Conservation (phyloP, 495 filamentous ascomycete genomes). For the Echria macrotheca region DNA sequence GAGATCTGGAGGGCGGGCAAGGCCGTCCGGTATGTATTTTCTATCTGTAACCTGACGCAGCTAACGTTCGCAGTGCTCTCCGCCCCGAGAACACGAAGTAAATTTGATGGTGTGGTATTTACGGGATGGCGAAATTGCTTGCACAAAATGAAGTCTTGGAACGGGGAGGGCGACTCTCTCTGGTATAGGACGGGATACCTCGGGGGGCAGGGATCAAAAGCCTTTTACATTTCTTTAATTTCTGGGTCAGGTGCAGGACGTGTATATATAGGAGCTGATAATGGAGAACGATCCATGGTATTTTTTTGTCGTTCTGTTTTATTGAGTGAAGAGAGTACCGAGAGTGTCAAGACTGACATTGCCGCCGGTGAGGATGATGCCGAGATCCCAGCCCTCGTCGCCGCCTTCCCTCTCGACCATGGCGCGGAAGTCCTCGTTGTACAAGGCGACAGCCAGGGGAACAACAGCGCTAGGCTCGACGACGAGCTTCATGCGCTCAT, state of each 20-base stretch:
- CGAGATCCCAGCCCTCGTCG: conserved; percentile 77
- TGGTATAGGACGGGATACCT: conserved; percentile 18
- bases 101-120: conserved; percentile 18
- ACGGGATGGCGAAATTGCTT: conserved; percentile 13
- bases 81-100: conserved; percentile 92
- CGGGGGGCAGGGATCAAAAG: conserved; percentile 20
- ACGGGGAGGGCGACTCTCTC: background rate
- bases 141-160: conserved; percentile 17
- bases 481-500: conserved; percentile 88
- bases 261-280: conserved; percentile 24
- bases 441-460: conserved; percentile 74
- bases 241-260: conserved; percentile 15
- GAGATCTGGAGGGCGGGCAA: conserved; percentile 99
- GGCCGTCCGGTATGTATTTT: too few species aligned
- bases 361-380: conserved; percentile 81
- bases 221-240: conserved; percentile 12
- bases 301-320: background rate
- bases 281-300: conserved; percentile 7
- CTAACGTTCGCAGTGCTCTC: too few species aligned
- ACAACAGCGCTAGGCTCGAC: conserved; percentile 90
- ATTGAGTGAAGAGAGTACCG: conserved; percentile 50
- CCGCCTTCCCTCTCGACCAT: conserved; percentile 66
- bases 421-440: conserved; percentile 73
- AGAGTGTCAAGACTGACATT: conserved; percentile 84
- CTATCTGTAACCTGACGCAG: too few species aligned